These are phyloP conservation scores for Pseudovirgaria hyperparasitica DNA, from an alignment of 2,329 filamentous ascomycete genomes.

Conservation along the genomic window DNA sequence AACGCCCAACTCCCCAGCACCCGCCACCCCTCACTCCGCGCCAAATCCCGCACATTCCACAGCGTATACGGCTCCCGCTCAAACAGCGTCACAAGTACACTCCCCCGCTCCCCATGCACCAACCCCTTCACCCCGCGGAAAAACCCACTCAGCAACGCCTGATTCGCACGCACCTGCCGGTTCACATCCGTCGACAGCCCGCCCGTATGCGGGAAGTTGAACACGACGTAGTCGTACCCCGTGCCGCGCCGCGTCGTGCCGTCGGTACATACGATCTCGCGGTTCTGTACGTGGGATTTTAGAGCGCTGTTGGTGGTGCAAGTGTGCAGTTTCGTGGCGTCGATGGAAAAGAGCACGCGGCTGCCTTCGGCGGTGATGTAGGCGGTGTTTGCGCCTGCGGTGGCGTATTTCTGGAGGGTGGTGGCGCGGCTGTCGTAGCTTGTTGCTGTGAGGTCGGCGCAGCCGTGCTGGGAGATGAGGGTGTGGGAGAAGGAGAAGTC, in stretches of 20 bases:
- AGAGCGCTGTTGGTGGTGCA: no score
- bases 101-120: slow-evolving; percentile 38
- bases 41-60: slow-evolving; percentile 88
- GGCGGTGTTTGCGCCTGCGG: slow-evolving; percentile 30
- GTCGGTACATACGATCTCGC: slow-evolving; percentile 12
- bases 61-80: slow-evolving; percentile 89
- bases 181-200: slow-evolving; percentile 89
- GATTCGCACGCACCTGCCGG: slow-evolving; percentile 80
- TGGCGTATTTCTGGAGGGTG: slow-evolving; percentile 56
- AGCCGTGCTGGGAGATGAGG: slow-evolving; percentile 52
- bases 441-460: slow-evolving; percentile 55
- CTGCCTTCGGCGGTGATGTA: slow-evolving; percentile 16
- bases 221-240: slow-evolving; percentile 66
- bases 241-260: slow-evolving; percentile 13
- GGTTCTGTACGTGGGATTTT: no score
- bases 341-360: slow-evolving; percentile 35
- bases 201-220: slow-evolving; percentile 96
- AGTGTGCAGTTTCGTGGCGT: slow-evolving; percentile 45
- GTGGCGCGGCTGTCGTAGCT: slow-evolving; percentile 48
- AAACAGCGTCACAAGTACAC: slow-evolving; percentile 74
- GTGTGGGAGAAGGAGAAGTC: slow-evolving; percentile 68
- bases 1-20: slow-evolving; percentile 62
- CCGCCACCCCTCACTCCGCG: slow-evolving; percentile 59
- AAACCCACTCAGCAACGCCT: slow-evolving; percentile 18
- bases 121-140: slow-evolving; percentile 17